phyloP scores from a whole-genome alignment of 225 moss, liverwort and hornwort genomes.

The Antitrichia curtipendula region DNA sequence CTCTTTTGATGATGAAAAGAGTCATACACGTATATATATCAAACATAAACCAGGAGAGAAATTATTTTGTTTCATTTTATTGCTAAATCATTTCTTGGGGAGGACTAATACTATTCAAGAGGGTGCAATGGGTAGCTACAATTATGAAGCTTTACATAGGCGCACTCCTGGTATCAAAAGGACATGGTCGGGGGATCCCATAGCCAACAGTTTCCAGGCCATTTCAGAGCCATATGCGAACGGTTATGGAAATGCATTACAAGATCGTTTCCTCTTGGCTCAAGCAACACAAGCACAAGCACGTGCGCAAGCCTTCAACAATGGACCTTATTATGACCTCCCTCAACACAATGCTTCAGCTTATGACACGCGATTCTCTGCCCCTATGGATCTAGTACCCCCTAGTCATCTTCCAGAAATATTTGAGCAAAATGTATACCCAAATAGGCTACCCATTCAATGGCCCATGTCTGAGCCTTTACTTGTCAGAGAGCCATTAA shows the following conservation, averaged over 20 bases:
- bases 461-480: background rate
- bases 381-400: background rate
- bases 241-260: background rate
- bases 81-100: background rate
- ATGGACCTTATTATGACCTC: background rate
- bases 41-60: background rate
- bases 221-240: background rate
- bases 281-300: background rate
- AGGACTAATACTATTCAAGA: background rate
- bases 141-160: conserved; percentile 20
- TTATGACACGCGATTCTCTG: background rate
- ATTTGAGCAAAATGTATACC: background rate
- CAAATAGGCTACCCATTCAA: background rate
- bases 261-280: background rate
- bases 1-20: background rate
- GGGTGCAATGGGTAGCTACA: conserved; percentile 9
- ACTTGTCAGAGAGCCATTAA: background rate
- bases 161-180: conserved; percentile 1
- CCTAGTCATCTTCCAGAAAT: background rate
- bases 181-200: conserved; percentile 2
- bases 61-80: background rate
- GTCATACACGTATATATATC: background rate
- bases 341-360: background rate
- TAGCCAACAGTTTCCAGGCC: background rate
- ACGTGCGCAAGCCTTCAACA: background rate